Percentiles rank a stretch among this genome's conserved stretches.
Conservation (phyloP, 2,329 filamentous ascomycete genomes). For the Stylonectria norvegica region DNA sequence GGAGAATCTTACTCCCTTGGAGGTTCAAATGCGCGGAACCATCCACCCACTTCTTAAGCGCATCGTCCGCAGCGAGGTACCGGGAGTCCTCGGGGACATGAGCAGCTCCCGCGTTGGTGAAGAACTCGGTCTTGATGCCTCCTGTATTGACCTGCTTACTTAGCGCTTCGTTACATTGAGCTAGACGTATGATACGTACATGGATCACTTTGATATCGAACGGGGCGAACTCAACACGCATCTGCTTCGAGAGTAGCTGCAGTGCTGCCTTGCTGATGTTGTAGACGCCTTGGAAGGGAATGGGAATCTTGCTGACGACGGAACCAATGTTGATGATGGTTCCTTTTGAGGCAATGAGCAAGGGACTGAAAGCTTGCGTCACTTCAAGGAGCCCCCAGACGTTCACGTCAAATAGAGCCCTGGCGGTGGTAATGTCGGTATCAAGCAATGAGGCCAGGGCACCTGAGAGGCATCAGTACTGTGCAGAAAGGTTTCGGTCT, state of each 20-base stretch:
- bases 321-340: constrained; percentile 41
- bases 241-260: constrained; percentile 35
- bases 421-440: constrained; percentile 16
- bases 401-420: constrained; percentile 36
- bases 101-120: constrained; percentile 38
- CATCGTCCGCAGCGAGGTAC: constrained; percentile 16
- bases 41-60: constrained; percentile 13
- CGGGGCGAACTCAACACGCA: constrained; percentile 39
- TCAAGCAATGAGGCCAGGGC: constrained; percentile 22
- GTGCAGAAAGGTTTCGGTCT: constrained; percentile 8
- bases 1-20: constrained; percentile 11
- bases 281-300: constrained; percentile 37
- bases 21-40: constrained; percentile 8
- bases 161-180: neutral
- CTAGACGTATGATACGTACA: constrained; percentile 7
- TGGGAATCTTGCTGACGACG: constrained; percentile 25
- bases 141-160: constrained; percentile 30
- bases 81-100: constrained; percentile 33
- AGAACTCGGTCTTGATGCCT: constrained; percentile 32
- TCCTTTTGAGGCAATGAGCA: constrained; percentile 32
- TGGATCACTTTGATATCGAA: constrained; percentile 34
- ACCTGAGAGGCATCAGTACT: constrained; percentile 6
- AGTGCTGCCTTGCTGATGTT: constrained; percentile 44
- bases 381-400: constrained; percentile 38
- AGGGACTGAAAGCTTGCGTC: constrained; percentile 37